These are phyloP conservation scores for Neospermospora avenae DNA, from an alignment of 2,329 filamentous ascomycete species.

Conservation along the genomic window DNA sequence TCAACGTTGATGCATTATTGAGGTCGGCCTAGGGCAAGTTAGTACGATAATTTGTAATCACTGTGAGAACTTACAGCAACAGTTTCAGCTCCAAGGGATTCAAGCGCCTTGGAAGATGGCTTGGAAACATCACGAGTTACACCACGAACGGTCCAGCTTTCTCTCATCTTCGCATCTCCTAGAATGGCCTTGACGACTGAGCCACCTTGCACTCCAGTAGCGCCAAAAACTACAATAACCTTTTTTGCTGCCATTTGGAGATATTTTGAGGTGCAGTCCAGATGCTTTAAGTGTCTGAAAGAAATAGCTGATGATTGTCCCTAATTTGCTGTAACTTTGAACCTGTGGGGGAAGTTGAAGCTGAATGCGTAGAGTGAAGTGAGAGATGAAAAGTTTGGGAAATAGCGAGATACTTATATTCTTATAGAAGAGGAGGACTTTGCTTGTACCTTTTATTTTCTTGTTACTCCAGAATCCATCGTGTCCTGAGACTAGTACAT, in stretches of 20 bases:
- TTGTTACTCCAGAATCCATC: neutral
- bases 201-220: slow-evolving; percentile 51
- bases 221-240: slow-evolving; percentile 45
- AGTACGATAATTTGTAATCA: neutral
- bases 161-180: slow-evolving; percentile 41
- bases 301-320: neutral
- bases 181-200: slow-evolving; percentile 50
- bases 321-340: neutral
- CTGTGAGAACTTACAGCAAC: slow-evolving; percentile 35
- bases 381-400: neutral
- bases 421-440: neutral
- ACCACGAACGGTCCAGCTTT: slow-evolving; percentile 44
- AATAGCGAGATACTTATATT: neutral
- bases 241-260: slow-evolving; percentile 34
- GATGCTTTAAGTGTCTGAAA: neutral
- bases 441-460: neutral
- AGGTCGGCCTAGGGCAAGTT: slow-evolving; percentile 37
- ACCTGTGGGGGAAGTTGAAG: neutral
- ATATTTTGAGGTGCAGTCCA: neutral
- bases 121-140: slow-evolving; percentile 46
- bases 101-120: slow-evolving; percentile 40
- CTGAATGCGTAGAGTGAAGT: neutral
- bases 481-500: neutral
- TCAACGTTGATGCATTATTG: slow-evolving; percentile 40
- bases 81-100: slow-evolving; percentile 42